Base-by-base conservation (phyloP, 1,139 yeast genomes). In the Lodderomyces margitis region DNA sequence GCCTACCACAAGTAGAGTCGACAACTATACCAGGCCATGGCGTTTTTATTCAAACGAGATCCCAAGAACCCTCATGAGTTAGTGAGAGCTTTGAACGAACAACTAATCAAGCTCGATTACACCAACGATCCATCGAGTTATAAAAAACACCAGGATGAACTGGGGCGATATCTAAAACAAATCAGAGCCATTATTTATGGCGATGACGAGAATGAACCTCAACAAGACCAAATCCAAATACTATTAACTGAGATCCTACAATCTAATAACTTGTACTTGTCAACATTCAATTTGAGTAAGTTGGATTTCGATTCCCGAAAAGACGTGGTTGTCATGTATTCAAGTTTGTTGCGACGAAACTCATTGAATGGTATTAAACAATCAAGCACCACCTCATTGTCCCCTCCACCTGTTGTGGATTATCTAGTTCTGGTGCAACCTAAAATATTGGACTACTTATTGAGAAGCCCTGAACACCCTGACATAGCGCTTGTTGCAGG, bases 21-120 rank as follows among this genome's bases (percentile, higher is more conserved):
- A 5, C 25, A n/a, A 6, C 17, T 10, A 32, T 3, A 17, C 10
- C 17, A 24, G 4, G 20, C 12, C 11, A 88, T 91, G 96, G 86
- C 97, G 15, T 91, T 91, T 57, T 70, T 92, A 55, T 91, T 92
- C 74, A 86, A 88, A 53, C 75, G 96, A 57, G 87, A 83, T 58
- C 96, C 95, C n/a, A 88, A 88, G 62, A 83, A 96, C 2, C 95
- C 97, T 1, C 80, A 77, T 28, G 98, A 92, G 56, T 74, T 89
- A 46, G 84, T 88, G 12, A 75, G 87, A 44, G 80, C 82, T 11
- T 71, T 89, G 47, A 79, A 78, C 50, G 98, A 92, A 41, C 87
- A 80, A 53, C 72, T 88, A 14, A 62, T 72, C 28, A 83, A 87
- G 56, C 70, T 86, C 31, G 94, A 85, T 48, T 38, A 39, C 32